Evolutionary conservation across 345 rosid species (phyloP), one percentile per base, ranked within the genome.

Genomic region (Abelmoschus esculentus): DNA sequence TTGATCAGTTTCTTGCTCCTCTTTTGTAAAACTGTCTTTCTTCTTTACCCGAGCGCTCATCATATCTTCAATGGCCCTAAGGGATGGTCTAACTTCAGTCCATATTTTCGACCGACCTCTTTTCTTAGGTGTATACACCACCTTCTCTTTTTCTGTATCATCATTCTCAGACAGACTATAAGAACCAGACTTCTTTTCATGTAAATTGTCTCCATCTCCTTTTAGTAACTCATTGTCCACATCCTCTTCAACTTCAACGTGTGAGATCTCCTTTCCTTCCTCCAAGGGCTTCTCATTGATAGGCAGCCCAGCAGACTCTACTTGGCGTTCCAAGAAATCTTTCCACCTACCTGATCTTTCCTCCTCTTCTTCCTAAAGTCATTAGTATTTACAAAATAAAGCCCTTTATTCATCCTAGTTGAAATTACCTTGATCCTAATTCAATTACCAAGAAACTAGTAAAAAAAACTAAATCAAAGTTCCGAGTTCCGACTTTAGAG

Each of bases 341-440:
- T 73, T 84, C 98, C 99, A 96, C 77, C 96, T 87, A 70, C 89
- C 96, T 63, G 99, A 96, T 80, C 99, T 85, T 85, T 96, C 99
- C 83, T 90, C 97, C 82, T 96, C 99, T 83, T 96, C 99, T 75
- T 92, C 99, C 99, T 96, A 82, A 75, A 77, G 72, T 77, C 61
- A 69, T 11, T 32, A 50, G 72, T 32, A 72, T 28, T 54, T 70
- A 70, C 47, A 42, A 11, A 34, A 54, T 17, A 72, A 29, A 68
- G 29, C 42, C 9, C 47, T 28, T 29, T 57, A 64, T 49, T 67
- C 15, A 61, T 56, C 58, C 19, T 3, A 40, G 52, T 12, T 19
- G 18, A 66, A 29, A 46, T 76, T 60, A 58, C 59, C 60, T 56
- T 9, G 29, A n/a, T n/a, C 56, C 50, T 29, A 47, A 61, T 40